Conservation (phyloP, 306 rosid genomes). For the Lagenaria siceraria region DNA sequence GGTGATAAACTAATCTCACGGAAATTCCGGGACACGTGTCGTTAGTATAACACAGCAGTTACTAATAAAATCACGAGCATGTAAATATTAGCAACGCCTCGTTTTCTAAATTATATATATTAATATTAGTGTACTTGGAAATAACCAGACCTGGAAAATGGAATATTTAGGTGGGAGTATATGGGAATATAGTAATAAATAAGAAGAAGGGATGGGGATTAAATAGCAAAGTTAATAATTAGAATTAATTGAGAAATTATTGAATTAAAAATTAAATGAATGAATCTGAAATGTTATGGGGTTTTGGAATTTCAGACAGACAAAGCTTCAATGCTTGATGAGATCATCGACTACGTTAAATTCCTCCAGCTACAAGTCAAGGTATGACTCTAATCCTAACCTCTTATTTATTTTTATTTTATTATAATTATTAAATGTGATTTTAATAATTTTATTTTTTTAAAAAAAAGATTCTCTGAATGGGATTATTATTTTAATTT, state of each 20-base stretch:
- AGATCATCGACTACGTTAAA: slow-evolving; percentile 94
- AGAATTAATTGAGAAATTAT: too few species aligned
- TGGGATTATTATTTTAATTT: not conserved
- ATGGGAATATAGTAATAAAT: not conserved
- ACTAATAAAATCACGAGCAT: not conserved
- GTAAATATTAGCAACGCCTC: not conserved
- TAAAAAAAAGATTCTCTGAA: not conserved
- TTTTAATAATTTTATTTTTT: not conserved
- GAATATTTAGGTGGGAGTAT: not conserved
- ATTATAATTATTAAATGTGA: not conserved
- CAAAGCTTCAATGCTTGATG: slow-evolving; percentile 98
- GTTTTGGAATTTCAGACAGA: slow-evolving; percentile 73
- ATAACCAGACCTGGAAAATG: not conserved
- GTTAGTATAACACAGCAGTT: not conserved
- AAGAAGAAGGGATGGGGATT: not conserved
- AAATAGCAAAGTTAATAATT: not conserved
- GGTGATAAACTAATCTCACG: slow-evolving; percentile 1
- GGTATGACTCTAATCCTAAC: slow-evolving; percentile 22
- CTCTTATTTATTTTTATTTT: not conserved
- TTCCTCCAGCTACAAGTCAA: slow-evolving; percentile 97
- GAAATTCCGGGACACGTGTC: not conserved
- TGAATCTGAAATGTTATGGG: not conserved
- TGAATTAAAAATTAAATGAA: too few species aligned
- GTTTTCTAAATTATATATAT: not conserved
- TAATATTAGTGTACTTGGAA: not conserved